Percentiles rank a stretch among this genome's conserved stretches.
These are phyloP conservation scores for Solanum pinnatisectum DNA, from an alignment of 257 asterid species.

Conservation along the genomic window DNA sequence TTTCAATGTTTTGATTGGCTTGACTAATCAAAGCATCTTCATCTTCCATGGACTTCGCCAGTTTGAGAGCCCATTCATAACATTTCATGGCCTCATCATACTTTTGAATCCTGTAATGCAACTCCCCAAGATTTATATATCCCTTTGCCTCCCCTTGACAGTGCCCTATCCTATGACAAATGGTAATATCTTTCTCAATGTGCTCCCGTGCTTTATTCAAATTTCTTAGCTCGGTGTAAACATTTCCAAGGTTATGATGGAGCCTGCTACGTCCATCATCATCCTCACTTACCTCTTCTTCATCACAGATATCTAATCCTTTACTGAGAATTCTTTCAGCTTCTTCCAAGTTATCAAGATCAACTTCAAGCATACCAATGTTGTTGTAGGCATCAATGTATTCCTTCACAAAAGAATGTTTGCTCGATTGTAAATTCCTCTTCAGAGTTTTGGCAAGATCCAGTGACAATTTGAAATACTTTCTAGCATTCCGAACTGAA, in stretches of 20 bases:
- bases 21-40: constrained; percentile 59
- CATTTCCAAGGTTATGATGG: constrained; percentile 90
- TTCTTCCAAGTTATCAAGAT: constrained; percentile 67
- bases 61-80: constrained; percentile 65
- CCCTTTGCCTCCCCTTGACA: constrained; percentile 97
- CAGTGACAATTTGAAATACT: constrained; percentile 67
- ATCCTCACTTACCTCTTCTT: constrained; percentile 69
- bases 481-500: constrained; percentile 61
- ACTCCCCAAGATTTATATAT: constrained; percentile 76
- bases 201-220: constrained; percentile 68
- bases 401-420: constrained; percentile 50
- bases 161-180: constrained; percentile 67
- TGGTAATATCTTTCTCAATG: constrained; percentile 58
- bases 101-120: constrained; percentile 57
- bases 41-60: constrained; percentile 85
- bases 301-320: constrained; percentile 75
- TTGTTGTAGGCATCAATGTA: constrained; percentile 90
- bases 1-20: constrained; percentile 50
- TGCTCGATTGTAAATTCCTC: constrained; percentile 25
- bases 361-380: constrained; percentile 87
- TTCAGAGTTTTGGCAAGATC: constrained; percentile 51
- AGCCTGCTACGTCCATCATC: constrained; percentile 90
- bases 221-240: constrained; percentile 62
- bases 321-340: constrained; percentile 54
- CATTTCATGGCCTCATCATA: constrained; percentile 63